Evolutionary conservation across 2,329 filamentous ascomycete species (phyloP).

Genomic region (Verticillium alfalfae): DNA sequence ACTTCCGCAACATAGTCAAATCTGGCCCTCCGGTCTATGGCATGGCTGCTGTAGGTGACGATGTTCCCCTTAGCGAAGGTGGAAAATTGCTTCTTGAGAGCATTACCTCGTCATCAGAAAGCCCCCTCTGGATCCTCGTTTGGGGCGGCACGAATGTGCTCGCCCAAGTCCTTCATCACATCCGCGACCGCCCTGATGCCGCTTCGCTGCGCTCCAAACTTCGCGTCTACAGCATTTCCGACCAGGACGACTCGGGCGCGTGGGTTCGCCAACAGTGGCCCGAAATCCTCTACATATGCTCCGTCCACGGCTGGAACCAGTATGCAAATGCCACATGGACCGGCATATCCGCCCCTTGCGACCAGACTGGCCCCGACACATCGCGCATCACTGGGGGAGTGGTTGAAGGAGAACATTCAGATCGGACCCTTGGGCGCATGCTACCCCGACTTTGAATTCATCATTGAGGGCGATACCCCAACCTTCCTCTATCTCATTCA

Average conservation of each 20-base stretch:
- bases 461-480: slow-evolving; percentile 48
- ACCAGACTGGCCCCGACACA: slow-evolving; percentile 38
- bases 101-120: slow-evolving; percentile 17
- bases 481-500: slow-evolving; percentile 43
- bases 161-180: slow-evolving; percentile 38
- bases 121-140: slow-evolving; percentile 44
- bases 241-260: slow-evolving; percentile 51
- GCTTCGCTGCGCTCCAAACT: slow-evolving; percentile 32
- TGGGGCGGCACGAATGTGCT: slow-evolving; percentile 51
- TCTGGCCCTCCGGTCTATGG: slow-evolving; percentile 29
- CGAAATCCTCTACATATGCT: slow-evolving; percentile 49
- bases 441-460: slow-evolving; percentile 42
- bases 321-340: slow-evolving; percentile 50
- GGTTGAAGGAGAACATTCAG: slow-evolving; percentile 49
- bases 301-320: slow-evolving; percentile 49
- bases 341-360: slow-evolving; percentile 41
- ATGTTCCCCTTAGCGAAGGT: slow-evolving; percentile 27
- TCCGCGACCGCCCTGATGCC: slow-evolving; percentile 24
- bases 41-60: slow-evolving; percentile 21
- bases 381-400: slow-evolving; percentile 41
- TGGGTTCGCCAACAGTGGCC: slow-evolving; percentile 52
- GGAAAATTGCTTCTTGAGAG: slow-evolving; percentile 32
- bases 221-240: slow-evolving; percentile 50
- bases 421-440: slow-evolving; percentile 34
- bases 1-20: slow-evolving; percentile 26